Evolutionary conservation across 768 basidiomycete species (phyloP).

Genomic region (Psilocybe tampanensis): DNA sequence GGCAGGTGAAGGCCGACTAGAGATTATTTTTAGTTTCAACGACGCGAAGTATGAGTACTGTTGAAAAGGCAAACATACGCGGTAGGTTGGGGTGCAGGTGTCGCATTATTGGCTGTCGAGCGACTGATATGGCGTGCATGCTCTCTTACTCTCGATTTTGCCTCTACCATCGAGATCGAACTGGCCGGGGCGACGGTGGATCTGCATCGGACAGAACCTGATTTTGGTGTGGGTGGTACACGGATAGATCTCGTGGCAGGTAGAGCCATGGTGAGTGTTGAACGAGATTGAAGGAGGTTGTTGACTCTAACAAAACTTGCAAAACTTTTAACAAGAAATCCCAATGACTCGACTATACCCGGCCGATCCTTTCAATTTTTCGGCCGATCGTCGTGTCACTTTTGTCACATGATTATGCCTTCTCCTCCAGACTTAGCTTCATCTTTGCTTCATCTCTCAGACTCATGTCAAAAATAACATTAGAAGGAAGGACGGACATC

Average conservation of each 20-base stretch:
- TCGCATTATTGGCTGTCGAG: constrained; percentile 60
- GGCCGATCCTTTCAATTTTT: constrained; percentile 13
- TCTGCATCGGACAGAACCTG: constrained; percentile 26
- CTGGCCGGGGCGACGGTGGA: constrained; percentile 22
- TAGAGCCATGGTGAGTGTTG: constrained; percentile 26
- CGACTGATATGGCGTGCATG: constrained; percentile 78
- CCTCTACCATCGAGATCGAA: constrained; percentile 64
- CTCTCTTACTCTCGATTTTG: constrained; percentile 79
- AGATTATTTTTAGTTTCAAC: neutral
- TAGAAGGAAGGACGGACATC: no score
- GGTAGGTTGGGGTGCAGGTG: constrained; percentile 61
- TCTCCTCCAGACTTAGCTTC: neutral
- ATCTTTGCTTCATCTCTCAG: no score
- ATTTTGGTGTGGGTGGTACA: constrained; percentile 22
- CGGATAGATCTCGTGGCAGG: constrained; percentile 27
- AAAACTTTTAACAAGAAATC: constrained; percentile 14
- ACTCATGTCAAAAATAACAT: neutral
- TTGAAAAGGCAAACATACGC: constrained; percentile 46
- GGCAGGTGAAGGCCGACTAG: constrained; percentile 65
- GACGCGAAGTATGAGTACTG: neutral
- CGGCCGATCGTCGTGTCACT: constrained; percentile 15
- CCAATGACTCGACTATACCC: constrained; percentile 16
- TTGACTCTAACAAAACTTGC: constrained; percentile 1
- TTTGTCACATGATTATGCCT: constrained; percentile 15
- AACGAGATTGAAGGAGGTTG: constrained; percentile 4